phyloP scores from a whole-genome alignment of 768 basidiomycete genomes.

The Rhizopogon vinicolor region DNA sequence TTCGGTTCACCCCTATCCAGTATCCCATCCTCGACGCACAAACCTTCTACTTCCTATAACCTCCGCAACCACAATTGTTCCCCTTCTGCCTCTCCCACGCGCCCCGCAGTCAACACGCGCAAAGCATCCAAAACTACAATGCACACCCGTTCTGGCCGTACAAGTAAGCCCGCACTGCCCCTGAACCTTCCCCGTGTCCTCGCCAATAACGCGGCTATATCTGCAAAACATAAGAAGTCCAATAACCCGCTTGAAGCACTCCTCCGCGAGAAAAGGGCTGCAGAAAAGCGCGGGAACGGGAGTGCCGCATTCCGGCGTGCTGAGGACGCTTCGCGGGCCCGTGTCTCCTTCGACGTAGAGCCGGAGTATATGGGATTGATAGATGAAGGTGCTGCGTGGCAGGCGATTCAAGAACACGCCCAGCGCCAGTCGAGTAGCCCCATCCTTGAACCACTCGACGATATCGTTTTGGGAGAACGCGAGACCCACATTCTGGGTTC shows the following conservation, averaged over 20 bases:
- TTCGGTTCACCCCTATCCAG: slow-evolving; percentile 22
- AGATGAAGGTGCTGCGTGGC: slow-evolving; percentile 36
- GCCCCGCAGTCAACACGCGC: background rate
- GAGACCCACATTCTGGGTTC: slow-evolving; percentile 23
- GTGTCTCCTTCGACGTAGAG: slow-evolving; percentile 15
- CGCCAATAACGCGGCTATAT: background rate
- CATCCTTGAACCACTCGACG: background rate
- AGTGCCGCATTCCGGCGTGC: slow-evolving; percentile 40
- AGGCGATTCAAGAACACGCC: slow-evolving; percentile 27
- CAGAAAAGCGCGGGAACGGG: slow-evolving; percentile 30
- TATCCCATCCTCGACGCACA: slow-evolving; percentile 8
- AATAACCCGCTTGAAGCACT: slow-evolving; percentile 54
- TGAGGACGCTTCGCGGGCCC: slow-evolving; percentile 34
- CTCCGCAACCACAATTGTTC: slow-evolving; percentile 1
- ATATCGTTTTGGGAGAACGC: slow-evolving; percentile 30
- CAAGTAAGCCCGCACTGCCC: slow-evolving; percentile 9
- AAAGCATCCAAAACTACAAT: background rate
- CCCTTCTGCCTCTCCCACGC: slow-evolving; percentile 3
- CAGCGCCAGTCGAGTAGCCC: slow-evolving; percentile 14
- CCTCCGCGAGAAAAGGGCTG: slow-evolving; percentile 44
- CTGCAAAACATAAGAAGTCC: slow-evolving; percentile 13
- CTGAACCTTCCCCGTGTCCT: slow-evolving; percentile 9
- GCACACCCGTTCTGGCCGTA: slow-evolving; percentile 15
- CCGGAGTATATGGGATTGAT: slow-evolving; percentile 20
- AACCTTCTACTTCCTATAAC: background rate